Conservation (phyloP, 2,329 filamentous ascomycete genomes). For the Colletotrichum spinosum region DNA sequence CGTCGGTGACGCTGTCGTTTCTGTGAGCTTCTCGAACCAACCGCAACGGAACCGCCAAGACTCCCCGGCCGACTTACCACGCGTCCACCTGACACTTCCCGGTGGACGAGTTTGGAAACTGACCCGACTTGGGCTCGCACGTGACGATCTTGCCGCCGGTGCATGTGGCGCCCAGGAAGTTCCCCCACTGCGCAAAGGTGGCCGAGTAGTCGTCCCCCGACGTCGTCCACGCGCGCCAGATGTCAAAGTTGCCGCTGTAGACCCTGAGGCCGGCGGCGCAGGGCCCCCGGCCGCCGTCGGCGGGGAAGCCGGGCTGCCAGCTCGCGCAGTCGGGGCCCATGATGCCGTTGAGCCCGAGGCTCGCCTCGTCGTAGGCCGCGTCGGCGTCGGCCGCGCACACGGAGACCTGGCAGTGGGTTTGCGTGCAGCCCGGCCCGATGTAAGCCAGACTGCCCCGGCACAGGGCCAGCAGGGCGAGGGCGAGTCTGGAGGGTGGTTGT, state of each 20-base stretch:
- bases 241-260: slow-evolving; percentile 3
- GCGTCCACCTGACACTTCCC: slow-evolving; percentile 11
- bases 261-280: neutral
- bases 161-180: slow-evolving; percentile 18
- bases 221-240: slow-evolving; percentile 24
- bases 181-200: slow-evolving; percentile 17
- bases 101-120: slow-evolving; percentile 11
- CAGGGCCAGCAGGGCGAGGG: slow-evolving; percentile 1
- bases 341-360: slow-evolving; percentile 20
- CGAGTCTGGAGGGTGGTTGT: too few species aligned
- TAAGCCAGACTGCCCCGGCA: neutral
- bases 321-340: slow-evolving; percentile 30
- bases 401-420: slow-evolving; percentile 14
- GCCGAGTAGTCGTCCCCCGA: slow-evolving; percentile 6
- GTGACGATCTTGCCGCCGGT: slow-evolving; percentile 8
- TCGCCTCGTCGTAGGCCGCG: slow-evolving; percentile 21
- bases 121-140: slow-evolving; percentile 18
- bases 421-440: slow-evolving; percentile 9
- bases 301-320: slow-evolving; percentile 6
- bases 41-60: too few species aligned
- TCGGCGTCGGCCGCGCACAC: slow-evolving; percentile 20
- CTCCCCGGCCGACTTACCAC: slow-evolving; percentile 1
- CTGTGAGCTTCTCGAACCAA: too few species aligned
- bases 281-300: neutral
- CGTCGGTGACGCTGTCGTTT: too few species aligned